phyloP scores from a whole-genome alignment of 805 yeast genomes.

The Candida dajiaensis region DNA sequence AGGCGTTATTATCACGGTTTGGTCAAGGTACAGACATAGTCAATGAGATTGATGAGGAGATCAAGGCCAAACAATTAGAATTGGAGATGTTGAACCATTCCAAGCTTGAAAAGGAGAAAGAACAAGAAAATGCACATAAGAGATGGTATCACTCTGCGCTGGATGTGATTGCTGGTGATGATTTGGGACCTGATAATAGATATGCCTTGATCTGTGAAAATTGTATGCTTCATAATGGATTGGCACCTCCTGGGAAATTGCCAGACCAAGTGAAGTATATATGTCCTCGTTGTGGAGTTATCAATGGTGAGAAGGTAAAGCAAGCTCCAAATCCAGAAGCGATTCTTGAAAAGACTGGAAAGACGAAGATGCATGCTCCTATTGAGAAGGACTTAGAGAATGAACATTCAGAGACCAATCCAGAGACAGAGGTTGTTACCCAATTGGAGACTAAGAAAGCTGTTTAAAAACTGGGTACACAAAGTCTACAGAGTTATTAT shows the following conservation, averaged over 20 bases:
- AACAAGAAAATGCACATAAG: slow-evolving; percentile 1
- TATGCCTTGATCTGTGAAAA: slow-evolving; percentile 65
- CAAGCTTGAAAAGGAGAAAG: not conserved
- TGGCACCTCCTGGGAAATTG: slow-evolving; percentile 64
- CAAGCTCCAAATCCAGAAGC: not conserved
- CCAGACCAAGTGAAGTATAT: slow-evolving; percentile 47
- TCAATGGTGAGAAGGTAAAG: slow-evolving; percentile 23
- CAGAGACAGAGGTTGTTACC: not conserved
- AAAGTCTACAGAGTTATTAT: too few relatives aligned
- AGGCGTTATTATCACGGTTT: slow-evolving; percentile 64
- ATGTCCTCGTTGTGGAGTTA: slow-evolving; percentile 60
- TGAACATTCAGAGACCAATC: not conserved
- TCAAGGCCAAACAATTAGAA: slow-evolving; percentile 32
- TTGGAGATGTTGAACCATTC: slow-evolving; percentile 21
- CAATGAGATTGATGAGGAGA: slow-evolving; percentile 38
- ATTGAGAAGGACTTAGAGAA: not conserved
- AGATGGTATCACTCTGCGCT: slow-evolving; percentile 37
- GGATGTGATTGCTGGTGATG: slow-evolving; percentile 54
- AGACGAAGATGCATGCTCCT: not conserved
- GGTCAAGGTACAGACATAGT: slow-evolving; percentile 45
- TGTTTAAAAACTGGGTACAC: too few relatives aligned
- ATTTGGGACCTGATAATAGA: slow-evolving; percentile 49
- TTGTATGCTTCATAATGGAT: slow-evolving; percentile 72
- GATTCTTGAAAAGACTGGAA: not conserved
- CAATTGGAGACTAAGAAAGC: not conserved